Conservation (phyloP, 331 rosid species). For the Spiraea crenata region DNA sequence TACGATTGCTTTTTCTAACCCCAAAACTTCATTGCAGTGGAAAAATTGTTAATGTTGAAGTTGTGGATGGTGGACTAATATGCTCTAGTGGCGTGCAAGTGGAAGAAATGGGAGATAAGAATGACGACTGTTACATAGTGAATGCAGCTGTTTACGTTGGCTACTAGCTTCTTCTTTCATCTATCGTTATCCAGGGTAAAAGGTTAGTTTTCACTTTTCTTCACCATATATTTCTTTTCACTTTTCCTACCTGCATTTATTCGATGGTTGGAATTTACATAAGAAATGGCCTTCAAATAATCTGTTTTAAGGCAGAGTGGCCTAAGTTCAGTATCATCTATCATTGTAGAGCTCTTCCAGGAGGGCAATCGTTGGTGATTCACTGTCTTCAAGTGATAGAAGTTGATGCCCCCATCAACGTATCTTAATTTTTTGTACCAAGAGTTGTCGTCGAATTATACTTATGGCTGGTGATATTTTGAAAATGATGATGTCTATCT, state of each 20-base stretch:
- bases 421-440: background rate
- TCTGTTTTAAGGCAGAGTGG: background rate
- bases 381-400: background rate
- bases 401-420: background rate
- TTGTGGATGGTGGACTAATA: slow-evolving; percentile 91
- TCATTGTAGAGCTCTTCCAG: background rate
- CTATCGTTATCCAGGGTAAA: background rate
- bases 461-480: background rate
- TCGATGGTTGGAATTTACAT: background rate
- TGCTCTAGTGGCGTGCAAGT: slow-evolving; percentile 80
- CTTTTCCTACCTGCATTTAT: background rate
- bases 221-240: background rate
- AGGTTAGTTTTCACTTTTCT: slow-evolving; percentile 12
- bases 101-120: slow-evolving; percentile 98
- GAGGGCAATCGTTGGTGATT: background rate
- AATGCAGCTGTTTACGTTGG: slow-evolving; percentile 97
- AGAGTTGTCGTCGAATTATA: background rate
- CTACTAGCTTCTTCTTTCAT: slow-evolving; percentile 43
- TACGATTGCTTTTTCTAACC: background rate
- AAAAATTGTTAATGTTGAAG: slow-evolving; percentile 66
- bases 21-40: slow-evolving; percentile 57
- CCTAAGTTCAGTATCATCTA: background rate
- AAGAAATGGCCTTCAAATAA: no score
- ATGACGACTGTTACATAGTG: slow-evolving; percentile 87
- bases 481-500: background rate